Evolutionary conservation across 2,329 filamentous ascomycete species (phyloP).

Genomic region (Neopestalotiopsis clavispora): DNA sequence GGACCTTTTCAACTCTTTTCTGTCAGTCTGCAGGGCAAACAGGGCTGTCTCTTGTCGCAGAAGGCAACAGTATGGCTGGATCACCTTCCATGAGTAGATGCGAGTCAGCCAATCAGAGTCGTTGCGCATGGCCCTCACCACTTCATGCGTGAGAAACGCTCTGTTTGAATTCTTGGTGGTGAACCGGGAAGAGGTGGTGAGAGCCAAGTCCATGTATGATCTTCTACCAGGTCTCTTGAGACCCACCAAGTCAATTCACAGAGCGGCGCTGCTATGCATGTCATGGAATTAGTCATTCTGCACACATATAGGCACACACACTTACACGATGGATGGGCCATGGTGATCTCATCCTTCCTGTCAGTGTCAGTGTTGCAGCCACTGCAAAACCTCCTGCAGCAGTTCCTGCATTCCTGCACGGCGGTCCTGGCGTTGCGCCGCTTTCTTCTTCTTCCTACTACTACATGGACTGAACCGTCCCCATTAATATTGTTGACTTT

Average conservation of each 20-base stretch:
- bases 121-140: neutral
- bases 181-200: slow-evolving; percentile 8
- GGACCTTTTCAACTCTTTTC: neutral
- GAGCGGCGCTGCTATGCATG: neutral
- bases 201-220: slow-evolving; percentile 5
- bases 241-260: neutral
- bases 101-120: neutral
- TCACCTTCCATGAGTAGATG: neutral
- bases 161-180: neutral
- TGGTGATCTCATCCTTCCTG: neutral
- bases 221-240: slow-evolving; percentile 3
- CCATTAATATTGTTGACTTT: slow-evolving; percentile 2
- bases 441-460: neutral
- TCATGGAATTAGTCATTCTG: neutral
- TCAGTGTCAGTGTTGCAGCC: slow-evolving; percentile 1
- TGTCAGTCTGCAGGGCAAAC: neutral
- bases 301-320: neutral
- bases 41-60: neutral
- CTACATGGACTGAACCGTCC: neutral
- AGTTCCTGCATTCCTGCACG: neutral
- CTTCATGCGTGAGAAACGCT: slow-evolving; percentile 3
- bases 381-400: neutral
- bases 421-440: neutral
- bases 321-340: neutral
- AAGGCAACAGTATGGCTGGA: slow-evolving; percentile 1